Conservation (phyloP, 352 stramenopile species). For the Globisporangium abappressorium region DNA sequence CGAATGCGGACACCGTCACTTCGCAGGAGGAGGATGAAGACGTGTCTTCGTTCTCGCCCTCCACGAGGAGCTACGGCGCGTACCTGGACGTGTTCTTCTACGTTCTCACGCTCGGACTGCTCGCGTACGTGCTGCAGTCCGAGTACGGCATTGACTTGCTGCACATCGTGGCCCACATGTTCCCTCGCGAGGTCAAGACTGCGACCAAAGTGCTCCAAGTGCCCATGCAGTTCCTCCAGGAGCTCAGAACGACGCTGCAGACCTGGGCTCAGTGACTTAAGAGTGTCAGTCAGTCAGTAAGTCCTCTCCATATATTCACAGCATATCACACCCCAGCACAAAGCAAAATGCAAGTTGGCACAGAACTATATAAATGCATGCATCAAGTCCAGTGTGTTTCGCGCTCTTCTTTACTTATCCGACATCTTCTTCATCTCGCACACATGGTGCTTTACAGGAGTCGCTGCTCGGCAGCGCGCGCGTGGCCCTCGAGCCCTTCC, state of each 20-base stretch:
- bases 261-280: not conserved
- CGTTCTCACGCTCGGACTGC: constrained; percentile 26
- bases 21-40: not conserved
- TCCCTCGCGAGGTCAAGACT: constrained; percentile 51
- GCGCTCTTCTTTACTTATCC: too few relatives aligned
- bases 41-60: constrained; percentile 4
- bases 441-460: constrained; percentile 39
- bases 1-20: constrained; percentile 30
- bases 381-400: not conserved
- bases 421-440: not conserved
- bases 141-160: constrained; percentile 63
- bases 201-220: constrained; percentile 27
- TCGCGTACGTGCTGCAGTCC: constrained; percentile 41
- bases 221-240: constrained; percentile 13
- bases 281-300: not conserved
- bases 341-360: too few relatives aligned
- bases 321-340: not conserved
- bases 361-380: not conserved
- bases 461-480: constrained; percentile 75
- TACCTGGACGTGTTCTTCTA: constrained; percentile 52
- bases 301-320: not conserved
- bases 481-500: constrained; percentile 82
- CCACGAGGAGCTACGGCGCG: constrained; percentile 27
- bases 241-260: not conserved
- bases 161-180: constrained; percentile 29